Evolutionary conservation across 345 rosid species (phyloP), one percentile per base, ranked within the genome.

Genomic region (Syzygium aromaticum): DNA sequence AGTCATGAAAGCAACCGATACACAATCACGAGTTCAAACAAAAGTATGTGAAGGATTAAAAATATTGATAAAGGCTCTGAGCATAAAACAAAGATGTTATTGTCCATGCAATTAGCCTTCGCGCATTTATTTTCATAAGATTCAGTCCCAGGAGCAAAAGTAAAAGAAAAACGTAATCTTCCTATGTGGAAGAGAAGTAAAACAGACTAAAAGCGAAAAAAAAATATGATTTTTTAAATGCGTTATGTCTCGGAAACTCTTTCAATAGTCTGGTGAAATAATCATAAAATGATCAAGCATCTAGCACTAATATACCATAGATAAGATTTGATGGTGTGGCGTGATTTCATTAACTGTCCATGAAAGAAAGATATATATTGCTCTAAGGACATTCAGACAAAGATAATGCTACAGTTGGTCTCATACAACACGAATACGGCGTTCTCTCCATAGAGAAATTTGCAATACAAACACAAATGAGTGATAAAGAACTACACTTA

Each of bases 271-370:
- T 27, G 16, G 30, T 61, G 30, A 13, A 61, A 61, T 27, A 61
- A n/a, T 61, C 3, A 61, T 5, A 27, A 12, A 5, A 27, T 27
- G 33, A 52, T 52, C 54, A 6, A n/a, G 33, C 17, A 61, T n/a
- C 1, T 61, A 8, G 8, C 7, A 12, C 73, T 61, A 13, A 12
- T 61, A 27, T n/a, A 27, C 2, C 0, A 0, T 1, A 5, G 27
- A 59, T 5, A 59, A 0, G 67, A 61, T 6, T 57, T 57, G 7
- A 13, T 11, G 73, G 6, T n/a, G 14, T 1, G 17, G 2, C 2
- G 8, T 27, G 67, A 59, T 61, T 12, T 5, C 73, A n/a, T 61
- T 61, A 17, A 11, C 12, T 59, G 17, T 59, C 8, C 0, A 2
- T 61, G 28, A 12, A 61, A n/a, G 67, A 61, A 61, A 61, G 33